Evolutionary conservation across 495 filamentous ascomycete species (phyloP).

Genomic region (Emericellopsis terricola): DNA sequence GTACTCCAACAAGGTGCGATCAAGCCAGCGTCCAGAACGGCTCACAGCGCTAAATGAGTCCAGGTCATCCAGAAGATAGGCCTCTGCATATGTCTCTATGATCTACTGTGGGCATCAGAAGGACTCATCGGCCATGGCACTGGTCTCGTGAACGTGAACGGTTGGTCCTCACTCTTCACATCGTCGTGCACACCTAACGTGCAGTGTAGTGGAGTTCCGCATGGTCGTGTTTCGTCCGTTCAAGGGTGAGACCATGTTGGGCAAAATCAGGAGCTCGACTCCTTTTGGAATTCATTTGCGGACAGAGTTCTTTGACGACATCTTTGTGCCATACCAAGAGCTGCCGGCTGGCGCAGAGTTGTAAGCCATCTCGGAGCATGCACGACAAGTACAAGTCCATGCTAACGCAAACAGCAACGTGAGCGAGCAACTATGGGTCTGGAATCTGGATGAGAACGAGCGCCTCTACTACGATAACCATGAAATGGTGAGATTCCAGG

Average conservation of each 20-base stretch:
- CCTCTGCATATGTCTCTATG: slow-evolving; percentile 81
- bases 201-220: slow-evolving; percentile 62
- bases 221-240: slow-evolving; percentile 90
- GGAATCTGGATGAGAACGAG: slow-evolving; percentile 50
- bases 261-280: slow-evolving; percentile 55
- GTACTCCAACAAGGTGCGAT: slow-evolving; percentile 72
- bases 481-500: slow-evolving; percentile 69
- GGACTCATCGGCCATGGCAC: slow-evolving; percentile 82
- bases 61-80: slow-evolving; percentile 51
- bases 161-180: too few relatives aligned
- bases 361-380: slow-evolving; percentile 28
- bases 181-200: too few relatives aligned
- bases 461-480: slow-evolving; percentile 72
- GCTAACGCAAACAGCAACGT: slow-evolving; percentile 31
- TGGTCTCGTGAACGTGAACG: slow-evolving; percentile 82
- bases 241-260: slow-evolving; percentile 74
- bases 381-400: background rate
- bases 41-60: background rate
- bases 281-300: slow-evolving; percentile 59
- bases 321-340: slow-evolving; percentile 52
- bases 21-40: background rate
- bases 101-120: slow-evolving; percentile 71
- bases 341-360: slow-evolving; percentile 58
- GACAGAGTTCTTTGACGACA: slow-evolving; percentile 82
- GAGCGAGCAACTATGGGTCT: slow-evolving; percentile 62